A percentile compares a stretch with the other conserved stretches of the same genome.
phyloP scores from a whole-genome alignment of 352 stramenopile genomes.

The Phytophthora citrophthora region DNA sequence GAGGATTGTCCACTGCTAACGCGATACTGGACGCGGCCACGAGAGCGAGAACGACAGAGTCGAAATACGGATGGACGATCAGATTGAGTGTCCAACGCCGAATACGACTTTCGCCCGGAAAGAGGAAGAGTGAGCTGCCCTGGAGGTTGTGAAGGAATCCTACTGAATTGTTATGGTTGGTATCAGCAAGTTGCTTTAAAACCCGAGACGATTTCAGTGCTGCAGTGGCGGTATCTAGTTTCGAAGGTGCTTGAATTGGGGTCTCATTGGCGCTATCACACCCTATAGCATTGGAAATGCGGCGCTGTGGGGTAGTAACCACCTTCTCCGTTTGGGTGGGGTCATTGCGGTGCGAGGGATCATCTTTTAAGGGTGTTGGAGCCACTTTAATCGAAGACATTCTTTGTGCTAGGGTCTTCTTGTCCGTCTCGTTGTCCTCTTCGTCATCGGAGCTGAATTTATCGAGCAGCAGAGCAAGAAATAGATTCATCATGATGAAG shows the following conservation, averaged over 20 bases:
- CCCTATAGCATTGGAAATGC: not conserved
- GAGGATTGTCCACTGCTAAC: slow-evolving; percentile 87
- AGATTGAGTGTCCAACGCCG: slow-evolving; percentile 50
- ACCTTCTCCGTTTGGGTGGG: not conserved
- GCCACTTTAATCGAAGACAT: slow-evolving; percentile 59
- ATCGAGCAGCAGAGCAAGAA: slow-evolving; percentile 92
- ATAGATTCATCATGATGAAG: slow-evolving; percentile 95
- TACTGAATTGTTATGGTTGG: not conserved
- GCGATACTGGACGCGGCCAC: slow-evolving; percentile 82
- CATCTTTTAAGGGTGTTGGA: slow-evolving; percentile 20
- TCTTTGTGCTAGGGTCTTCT: slow-evolving; percentile 45
- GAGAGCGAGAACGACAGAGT: slow-evolving; percentile 72
- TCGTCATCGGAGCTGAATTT: slow-evolving; percentile 84
- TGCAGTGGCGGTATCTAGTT: not conserved
- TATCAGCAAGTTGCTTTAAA: slow-evolving; percentile 4
- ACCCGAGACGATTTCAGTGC: not conserved
- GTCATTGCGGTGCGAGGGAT: not conserved
- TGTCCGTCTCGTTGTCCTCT: slow-evolving; percentile 48
- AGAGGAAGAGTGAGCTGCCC: slow-evolving; percentile 53
- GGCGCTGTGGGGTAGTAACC: not conserved
- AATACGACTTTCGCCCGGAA: slow-evolving; percentile 45
- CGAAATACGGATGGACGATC: slow-evolving; percentile 78
- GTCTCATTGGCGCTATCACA: not conserved
- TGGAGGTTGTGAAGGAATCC: slow-evolving; percentile 1
- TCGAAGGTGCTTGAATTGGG: not conserved